Percentiles rank a stretch among this genome's conserved stretches.
phyloP scores from a whole-genome alignment of 768 basidiomycete species.

The Saitozyma sp. region DNA sequence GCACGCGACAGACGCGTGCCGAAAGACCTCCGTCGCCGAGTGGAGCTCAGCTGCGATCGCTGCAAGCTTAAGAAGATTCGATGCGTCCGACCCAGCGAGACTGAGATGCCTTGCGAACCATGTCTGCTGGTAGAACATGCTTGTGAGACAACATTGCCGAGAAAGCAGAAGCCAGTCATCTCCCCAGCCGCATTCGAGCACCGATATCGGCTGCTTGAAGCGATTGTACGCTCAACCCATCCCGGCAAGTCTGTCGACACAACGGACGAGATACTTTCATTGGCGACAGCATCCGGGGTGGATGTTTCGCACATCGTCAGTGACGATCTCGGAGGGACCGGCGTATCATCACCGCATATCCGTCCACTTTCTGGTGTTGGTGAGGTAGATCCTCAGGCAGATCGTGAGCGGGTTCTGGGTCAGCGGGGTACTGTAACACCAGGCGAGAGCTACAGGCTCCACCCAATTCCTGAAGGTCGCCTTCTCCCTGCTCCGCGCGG shows the following conservation, averaged over 20 bases:
- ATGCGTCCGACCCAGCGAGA: slow-evolving; percentile 5
- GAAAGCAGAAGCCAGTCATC: slow-evolving; percentile 5
- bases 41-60: slow-evolving; percentile 11
- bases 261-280: background rate
- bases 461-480: slow-evolving; percentile 13
- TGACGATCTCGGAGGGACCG: background rate
- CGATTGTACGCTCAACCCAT: slow-evolving; percentile 5
- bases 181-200: background rate
- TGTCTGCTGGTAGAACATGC: background rate
- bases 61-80: slow-evolving; percentile 12
- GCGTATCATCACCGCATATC: background rate
- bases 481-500: slow-evolving; percentile 14
- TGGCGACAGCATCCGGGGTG: background rate
- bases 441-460: too few relatives aligned
- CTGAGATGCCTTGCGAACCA: background rate
- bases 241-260: slow-evolving; percentile 2
- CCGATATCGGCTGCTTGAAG: slow-evolving; percentile 1
- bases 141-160: slow-evolving; percentile 9
- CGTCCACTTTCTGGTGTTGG: background rate
- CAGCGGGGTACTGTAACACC: too few relatives aligned
- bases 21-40: slow-evolving; percentile 8
- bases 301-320: background rate
- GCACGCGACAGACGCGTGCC: too few relatives aligned
- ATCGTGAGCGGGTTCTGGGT: background rate
- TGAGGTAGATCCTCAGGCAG: background rate